Conservation (phyloP, 345 rosid species). For the Populus tremula region DNA sequence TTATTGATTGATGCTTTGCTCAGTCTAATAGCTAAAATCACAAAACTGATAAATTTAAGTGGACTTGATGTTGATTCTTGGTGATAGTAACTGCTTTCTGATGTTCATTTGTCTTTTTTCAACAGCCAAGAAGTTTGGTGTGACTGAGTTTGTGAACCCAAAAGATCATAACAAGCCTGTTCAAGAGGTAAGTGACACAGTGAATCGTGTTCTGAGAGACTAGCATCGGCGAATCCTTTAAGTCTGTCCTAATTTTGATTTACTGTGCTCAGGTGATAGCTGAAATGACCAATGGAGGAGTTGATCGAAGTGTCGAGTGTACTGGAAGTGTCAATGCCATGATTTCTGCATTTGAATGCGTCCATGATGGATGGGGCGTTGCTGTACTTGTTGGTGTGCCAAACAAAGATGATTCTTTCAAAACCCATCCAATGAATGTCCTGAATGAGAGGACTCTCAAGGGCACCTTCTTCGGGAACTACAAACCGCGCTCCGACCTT, state of each 20-base stretch:
- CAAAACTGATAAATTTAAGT: no score
- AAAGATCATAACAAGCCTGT: conserved; percentile 19
- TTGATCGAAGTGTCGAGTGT: conserved; percentile 44
- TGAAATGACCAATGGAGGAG: conserved; percentile 50
- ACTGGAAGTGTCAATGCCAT: conserved; percentile 42
- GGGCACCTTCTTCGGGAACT: conserved; percentile 45
- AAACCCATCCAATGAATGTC: conserved; percentile 39
- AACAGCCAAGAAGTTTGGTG: conserved; percentile 21
- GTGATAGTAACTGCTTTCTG: no score
- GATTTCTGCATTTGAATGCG: conserved; percentile 47
- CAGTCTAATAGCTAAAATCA: no score
- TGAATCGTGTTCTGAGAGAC: no score
- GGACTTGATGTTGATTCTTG: no score
- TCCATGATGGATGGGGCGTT: conserved; percentile 52
- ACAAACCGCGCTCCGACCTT: conserved; percentile 41
- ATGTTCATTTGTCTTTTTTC: neutral
- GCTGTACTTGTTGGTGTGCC: conserved; percentile 47
- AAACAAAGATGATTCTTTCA: conserved; percentile 41
- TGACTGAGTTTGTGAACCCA: conserved; percentile 20
- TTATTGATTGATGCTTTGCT: no score
- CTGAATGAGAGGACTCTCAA: conserved; percentile 41
- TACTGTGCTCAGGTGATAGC: conserved; percentile 32
- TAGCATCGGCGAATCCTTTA: no score
- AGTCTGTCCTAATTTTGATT: neutral
- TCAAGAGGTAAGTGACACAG: conserved; percentile 15